Percentiles rank a stretch among this genome's conserved stretches.
Conservation (phyloP, 2,329 filamentous ascomycete species). For the Epichloe gansuensis region DNA sequence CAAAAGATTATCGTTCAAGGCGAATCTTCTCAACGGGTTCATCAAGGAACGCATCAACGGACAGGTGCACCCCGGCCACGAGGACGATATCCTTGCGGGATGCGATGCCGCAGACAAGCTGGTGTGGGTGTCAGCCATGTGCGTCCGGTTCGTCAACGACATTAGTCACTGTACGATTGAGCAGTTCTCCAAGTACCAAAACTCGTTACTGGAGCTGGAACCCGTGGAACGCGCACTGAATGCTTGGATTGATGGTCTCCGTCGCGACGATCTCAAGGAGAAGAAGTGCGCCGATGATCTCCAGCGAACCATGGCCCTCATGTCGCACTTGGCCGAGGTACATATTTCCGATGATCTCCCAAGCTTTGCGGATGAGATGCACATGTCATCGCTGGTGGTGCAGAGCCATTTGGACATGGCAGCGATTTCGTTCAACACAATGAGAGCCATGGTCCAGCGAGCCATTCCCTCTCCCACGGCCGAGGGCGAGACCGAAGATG, state of each 20-base stretch:
- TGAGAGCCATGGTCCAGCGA: slow-evolving; percentile 53
- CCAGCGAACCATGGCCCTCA: slow-evolving; percentile 70
- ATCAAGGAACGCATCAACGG: slow-evolving; percentile 66
- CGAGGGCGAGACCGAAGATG: slow-evolving; percentile 39
- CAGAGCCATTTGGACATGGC: slow-evolving; percentile 74
- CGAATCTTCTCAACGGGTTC: slow-evolving; percentile 62
- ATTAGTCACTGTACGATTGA: slow-evolving; percentile 67
- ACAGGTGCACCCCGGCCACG: slow-evolving; percentile 51
- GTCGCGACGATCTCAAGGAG: slow-evolving; percentile 75
- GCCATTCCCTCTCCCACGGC: slow-evolving; percentile 33
- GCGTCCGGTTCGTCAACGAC: slow-evolving; percentile 68
- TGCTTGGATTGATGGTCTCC: slow-evolving; percentile 71
- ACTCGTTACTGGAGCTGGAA: slow-evolving; percentile 74
- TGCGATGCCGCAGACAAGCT: slow-evolving; percentile 79
- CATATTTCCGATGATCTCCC: slow-evolving; percentile 59
- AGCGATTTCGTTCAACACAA: slow-evolving; percentile 51
- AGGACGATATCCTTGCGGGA: slow-evolving; percentile 67
- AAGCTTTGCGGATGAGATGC: slow-evolving; percentile 64
- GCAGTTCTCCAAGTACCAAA: slow-evolving; percentile 66
- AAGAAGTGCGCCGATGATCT: slow-evolving; percentile 70
- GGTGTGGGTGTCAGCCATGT: slow-evolving; percentile 71
- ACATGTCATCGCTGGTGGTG: slow-evolving; percentile 63
- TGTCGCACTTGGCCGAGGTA: slow-evolving; percentile 75
- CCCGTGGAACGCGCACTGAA: slow-evolving; percentile 85
- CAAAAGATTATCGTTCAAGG: slow-evolving; percentile 80